These are phyloP conservation scores for Nepenthes alata DNA, from an alignment of 179 eudicot genomes.

Conservation along the genomic window DNA sequence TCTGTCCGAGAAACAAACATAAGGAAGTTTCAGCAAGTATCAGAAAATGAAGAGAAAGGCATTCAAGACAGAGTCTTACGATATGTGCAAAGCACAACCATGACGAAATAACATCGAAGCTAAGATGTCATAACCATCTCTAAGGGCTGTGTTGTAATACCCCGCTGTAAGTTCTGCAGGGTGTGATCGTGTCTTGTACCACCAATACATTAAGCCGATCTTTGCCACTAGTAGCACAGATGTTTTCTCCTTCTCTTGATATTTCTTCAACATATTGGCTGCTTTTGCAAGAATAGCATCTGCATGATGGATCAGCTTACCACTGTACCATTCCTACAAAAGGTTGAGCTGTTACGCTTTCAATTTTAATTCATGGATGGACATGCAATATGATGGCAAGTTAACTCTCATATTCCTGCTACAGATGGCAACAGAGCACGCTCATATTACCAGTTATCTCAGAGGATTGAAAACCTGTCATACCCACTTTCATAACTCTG, in stretches of 20 bases:
- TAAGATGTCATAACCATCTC: conserved; percentile 52
- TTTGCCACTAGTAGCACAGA: conserved; percentile 49
- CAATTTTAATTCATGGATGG: neutral
- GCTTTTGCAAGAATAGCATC: conserved; percentile 43
- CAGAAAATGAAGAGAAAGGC: neutral
- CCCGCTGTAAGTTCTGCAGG: conserved; percentile 67
- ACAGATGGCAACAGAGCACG: too few species aligned
- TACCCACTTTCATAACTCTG: too few species aligned
- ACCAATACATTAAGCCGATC: conserved; percentile 50
- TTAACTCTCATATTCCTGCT: too few species aligned
- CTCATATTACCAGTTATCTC: too few species aligned
- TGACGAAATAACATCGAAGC: conserved; percentile 39
- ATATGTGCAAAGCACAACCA: conserved; percentile 41
- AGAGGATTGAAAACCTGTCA: too few species aligned
- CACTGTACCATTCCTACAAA: conserved; percentile 61
- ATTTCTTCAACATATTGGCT: conserved; percentile 37
- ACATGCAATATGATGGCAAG: too few species aligned
- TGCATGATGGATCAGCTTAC: conserved; percentile 46
- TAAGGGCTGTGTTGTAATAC: conserved; percentile 47
- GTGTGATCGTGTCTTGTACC: conserved; percentile 45
- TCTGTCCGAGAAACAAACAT: too few species aligned
- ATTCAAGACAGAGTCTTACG: conserved; percentile 27
- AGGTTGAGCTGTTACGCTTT: conserved; percentile 9
- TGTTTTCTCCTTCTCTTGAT: conserved; percentile 30
- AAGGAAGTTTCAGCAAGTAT: neutral